Evolutionary conservation across 495 filamentous ascomycete genomes (phyloP), one percentile per base, ranked within the genome.

Genomic region (Chaetomium tenue): DNA sequence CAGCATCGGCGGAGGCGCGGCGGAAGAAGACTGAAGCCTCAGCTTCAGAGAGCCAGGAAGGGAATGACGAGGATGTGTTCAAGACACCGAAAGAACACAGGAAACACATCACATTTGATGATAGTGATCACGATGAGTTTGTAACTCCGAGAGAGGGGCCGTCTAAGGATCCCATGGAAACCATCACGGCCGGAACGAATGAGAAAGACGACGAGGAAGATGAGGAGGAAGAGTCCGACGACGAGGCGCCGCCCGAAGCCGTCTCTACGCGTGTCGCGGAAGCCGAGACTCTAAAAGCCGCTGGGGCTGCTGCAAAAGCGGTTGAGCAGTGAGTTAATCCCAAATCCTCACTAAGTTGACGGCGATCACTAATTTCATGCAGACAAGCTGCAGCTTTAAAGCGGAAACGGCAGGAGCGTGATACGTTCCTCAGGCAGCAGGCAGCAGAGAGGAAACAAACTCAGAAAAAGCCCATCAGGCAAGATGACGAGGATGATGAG

Each of bases 171-270:
- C 64, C 71, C 23, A 26, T 76, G 23, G 70, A 71, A 23, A 51
- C n/a, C 52, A 25, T 65, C 71, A 16, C 63, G 60, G 2, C 60
- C 63, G 67, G 65, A 8, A 66, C 66, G 20, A 65, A 69, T 20
- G 70, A 70, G 0, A 74, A 74, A 50, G 73, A 78, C 12, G 75
- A 77, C 0, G 68, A 76, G 8, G 74, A 73, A 20, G 70, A 71
- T n/a, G 70, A 70, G 5, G 71, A 70, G 9, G 75, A 74, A 16
- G 76, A 75, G 5, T 73, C 72, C 1, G 77, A 80, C 58, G 78
- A 81, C 44, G 78, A 79, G 22, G 78, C 74, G 47, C 74, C 78
- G 5, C 79, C 80, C 1, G 80, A 82, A 64, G 79, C 74, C 4
- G 71, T 81, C 0, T 81, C 80, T 5, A 77, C 78, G 2, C 70